phyloP scores from a whole-genome alignment of 2,329 filamentous ascomycete species.

The Neospermospora avenae region DNA sequence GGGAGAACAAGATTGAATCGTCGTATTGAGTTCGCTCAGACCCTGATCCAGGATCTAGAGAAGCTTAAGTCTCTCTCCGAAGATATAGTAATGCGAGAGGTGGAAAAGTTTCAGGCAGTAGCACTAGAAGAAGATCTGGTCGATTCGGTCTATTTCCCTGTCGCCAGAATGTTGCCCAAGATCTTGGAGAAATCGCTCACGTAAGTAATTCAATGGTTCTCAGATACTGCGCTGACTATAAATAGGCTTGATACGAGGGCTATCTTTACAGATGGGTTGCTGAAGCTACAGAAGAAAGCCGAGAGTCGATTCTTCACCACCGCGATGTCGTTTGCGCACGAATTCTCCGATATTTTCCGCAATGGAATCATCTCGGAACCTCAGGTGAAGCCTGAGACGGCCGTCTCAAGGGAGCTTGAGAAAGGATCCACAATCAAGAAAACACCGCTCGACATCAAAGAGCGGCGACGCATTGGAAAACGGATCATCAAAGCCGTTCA shows the following conservation, averaged over 20 bases:
- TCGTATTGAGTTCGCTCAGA: constrained; percentile 84
- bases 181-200: constrained; percentile 75
- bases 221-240: constrained; percentile 38
- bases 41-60: constrained; percentile 71
- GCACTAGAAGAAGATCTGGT: constrained; percentile 76
- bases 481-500: constrained; percentile 83
- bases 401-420: constrained; percentile 34
- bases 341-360: constrained; percentile 53
- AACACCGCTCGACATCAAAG: constrained; percentile 63
- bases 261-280: constrained; percentile 53
- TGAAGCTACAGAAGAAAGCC: constrained; percentile 49
- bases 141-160: constrained; percentile 88
- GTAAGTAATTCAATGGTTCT: constrained; percentile 54
- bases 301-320: constrained; percentile 54
- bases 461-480: constrained; percentile 81
- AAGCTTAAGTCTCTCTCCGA: constrained; percentile 69
- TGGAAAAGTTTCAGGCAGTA: constrained; percentile 71
- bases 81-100: constrained; percentile 71
- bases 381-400: constrained; percentile 18
- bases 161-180: constrained; percentile 71
- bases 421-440: constrained; percentile 36
- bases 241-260: constrained; percentile 60
- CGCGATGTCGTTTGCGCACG: constrained; percentile 53
- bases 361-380: constrained; percentile 42
- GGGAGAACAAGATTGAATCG: constrained; percentile 74